Evolutionary conservation across 305 asterid genomes (phyloP), one percentile per base, ranked within the genome.

Genomic region (Fraxinus dipetala): DNA sequence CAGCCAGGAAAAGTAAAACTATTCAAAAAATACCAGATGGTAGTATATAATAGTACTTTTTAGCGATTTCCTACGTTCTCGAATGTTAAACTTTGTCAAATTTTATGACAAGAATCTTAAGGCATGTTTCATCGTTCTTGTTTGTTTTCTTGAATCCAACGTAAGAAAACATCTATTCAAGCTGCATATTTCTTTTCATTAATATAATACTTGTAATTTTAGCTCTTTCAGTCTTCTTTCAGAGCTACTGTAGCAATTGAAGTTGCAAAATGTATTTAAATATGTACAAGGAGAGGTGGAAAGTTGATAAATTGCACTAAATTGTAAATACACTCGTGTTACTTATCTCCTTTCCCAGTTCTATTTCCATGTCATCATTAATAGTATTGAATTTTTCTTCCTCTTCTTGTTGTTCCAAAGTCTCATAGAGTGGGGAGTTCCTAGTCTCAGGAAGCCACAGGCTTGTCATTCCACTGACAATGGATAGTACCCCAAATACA

Each of bases 401-500:
- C 75, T 61, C 87, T 40, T 88, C 90, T 79, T 88, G 91, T 72
- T 88, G 91, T 84, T 90, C 89, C 86, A 90, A 84, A 6, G 90
- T 87, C 79, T 90, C 91, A 69, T 86, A 87, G 5, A 90, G 80
- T 4, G 91, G 92, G 54, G 80, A 82, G 63, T 89, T 88, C 83
- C 82, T 85, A 0, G 92, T 90, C 81, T 90, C 93, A 22, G 93
- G 92, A 78, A 90, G 86, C 90, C 91, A 82, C 83, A 87, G 20
- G 84, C 90, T 90, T 78, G 85, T 38, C 51, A 83, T 3, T 2
- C 91, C 91, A 77, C 91, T 88, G 26, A 85, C 9, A 16, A 89
- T 69, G 6, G 91, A 85, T 22, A 85, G 43, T 18, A 81, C 83
- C 16, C 91, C 93, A 6, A 89, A 87, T 7, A 86, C 83, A 9